Evolutionary conservation across 2,329 filamentous ascomycete species (phyloP).

Genomic region (Hypomyces perniciosus): DNA sequence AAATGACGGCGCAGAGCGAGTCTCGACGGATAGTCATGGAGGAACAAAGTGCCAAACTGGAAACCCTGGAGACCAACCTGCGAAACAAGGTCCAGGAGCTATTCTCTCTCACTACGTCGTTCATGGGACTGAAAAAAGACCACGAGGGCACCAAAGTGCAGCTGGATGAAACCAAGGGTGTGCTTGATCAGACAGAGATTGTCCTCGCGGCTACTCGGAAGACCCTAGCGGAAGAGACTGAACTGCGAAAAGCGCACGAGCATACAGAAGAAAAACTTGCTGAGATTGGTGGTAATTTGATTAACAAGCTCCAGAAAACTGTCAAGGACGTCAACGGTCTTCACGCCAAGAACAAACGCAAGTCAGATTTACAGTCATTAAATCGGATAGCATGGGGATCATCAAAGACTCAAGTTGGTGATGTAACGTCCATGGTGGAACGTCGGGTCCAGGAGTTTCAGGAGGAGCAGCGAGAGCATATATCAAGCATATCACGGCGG

Average conservation of each 20-base stretch:
- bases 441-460: constrained; percentile 67
- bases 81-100: constrained; percentile 92
- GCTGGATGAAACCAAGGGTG: constrained; percentile 72
- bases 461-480: constrained; percentile 63
- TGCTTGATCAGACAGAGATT: constrained; percentile 83
- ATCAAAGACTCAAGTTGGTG: constrained; percentile 67
- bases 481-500: constrained; percentile 59
- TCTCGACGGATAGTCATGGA: constrained; percentile 85
- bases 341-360: constrained; percentile 79
- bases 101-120: constrained; percentile 76
- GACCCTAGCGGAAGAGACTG: constrained; percentile 71
- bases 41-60: constrained; percentile 86
- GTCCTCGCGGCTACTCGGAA: constrained; percentile 72
- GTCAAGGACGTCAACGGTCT: constrained; percentile 75
- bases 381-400: constrained; percentile 76
- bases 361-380: constrained; percentile 72
- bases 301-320: constrained; percentile 71
- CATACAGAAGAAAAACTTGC: constrained; percentile 74
- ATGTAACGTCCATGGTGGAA: constrained; percentile 74
- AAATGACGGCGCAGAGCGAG: constrained; percentile 87
- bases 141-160: constrained; percentile 68
- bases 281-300: constrained; percentile 65
- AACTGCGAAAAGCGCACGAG: constrained; percentile 76
- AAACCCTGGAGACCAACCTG: constrained; percentile 83
- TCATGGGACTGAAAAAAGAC: constrained; percentile 84